These are phyloP conservation scores for Pilobolus umbonatus DNA, from an alignment of 192 early-diverging fungal species.

Conservation along the genomic window DNA sequence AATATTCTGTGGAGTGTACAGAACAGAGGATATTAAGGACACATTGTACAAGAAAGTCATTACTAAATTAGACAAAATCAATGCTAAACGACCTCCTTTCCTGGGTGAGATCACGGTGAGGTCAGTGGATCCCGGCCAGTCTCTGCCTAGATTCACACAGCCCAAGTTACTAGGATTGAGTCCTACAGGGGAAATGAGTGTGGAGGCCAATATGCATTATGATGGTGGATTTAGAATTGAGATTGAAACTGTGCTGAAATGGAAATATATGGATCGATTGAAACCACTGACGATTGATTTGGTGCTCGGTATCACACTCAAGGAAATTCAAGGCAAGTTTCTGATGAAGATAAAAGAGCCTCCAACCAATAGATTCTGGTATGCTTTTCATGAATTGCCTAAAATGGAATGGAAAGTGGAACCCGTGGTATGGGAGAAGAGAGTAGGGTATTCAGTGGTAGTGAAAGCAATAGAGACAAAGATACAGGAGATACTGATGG, in stretches of 20 bases:
- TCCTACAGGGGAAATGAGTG: slow-evolving; percentile 62
- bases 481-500: slow-evolving; percentile 77
- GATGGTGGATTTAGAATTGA: slow-evolving; percentile 72
- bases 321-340: slow-evolving; percentile 71
- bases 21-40: slow-evolving; percentile 55
- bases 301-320: slow-evolving; percentile 72
- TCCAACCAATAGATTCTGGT: slow-evolving; percentile 84
- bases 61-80: slow-evolving; percentile 62
- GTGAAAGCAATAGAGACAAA: slow-evolving; percentile 80
- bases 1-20: slow-evolving; percentile 71
- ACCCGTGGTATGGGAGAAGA: slow-evolving; percentile 82
- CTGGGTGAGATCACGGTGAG: slow-evolving; percentile 78
- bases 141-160: slow-evolving; percentile 74
- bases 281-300: slow-evolving; percentile 69
- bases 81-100: slow-evolving; percentile 62
- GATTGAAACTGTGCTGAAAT: slow-evolving; percentile 55
- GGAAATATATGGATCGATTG: slow-evolving; percentile 41
- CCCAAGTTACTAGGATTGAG: slow-evolving; percentile 65
- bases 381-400: slow-evolving; percentile 81
- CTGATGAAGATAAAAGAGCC: slow-evolving; percentile 77
- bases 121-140: slow-evolving; percentile 75
- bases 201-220: slow-evolving; percentile 82
- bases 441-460: slow-evolving; percentile 70
- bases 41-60: slow-evolving; percentile 64
- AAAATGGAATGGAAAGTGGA: slow-evolving; percentile 71